Evolutionary conservation across 1,139 yeast species (phyloP).

Genomic region (Magnusiomyces suaveolens): DNA sequence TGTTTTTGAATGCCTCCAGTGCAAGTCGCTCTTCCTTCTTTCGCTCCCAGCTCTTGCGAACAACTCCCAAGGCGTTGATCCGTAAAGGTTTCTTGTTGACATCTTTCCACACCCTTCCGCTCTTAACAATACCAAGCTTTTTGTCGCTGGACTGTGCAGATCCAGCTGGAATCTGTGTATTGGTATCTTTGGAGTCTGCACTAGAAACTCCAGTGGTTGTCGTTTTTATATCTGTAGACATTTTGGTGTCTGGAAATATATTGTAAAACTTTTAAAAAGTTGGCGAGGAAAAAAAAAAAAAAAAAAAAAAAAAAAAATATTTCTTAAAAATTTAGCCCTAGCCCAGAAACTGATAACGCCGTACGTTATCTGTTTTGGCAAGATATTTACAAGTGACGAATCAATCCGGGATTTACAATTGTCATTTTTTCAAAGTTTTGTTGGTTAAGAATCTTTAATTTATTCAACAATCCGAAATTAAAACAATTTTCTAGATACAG

Average conservation of each 20-base stretch:
- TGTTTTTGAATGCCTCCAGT: constrained; percentile 27
- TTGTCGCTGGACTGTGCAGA: not conserved
- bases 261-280: too few relatives aligned
- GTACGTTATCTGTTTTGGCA: too few relatives aligned
- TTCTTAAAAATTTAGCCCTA: too few relatives aligned
- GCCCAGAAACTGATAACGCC: too few relatives aligned
- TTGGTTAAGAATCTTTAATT: not conserved
- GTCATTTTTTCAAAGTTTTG: not conserved
- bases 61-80: constrained; percentile 22
- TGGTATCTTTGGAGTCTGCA: not conserved
- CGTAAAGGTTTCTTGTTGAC: constrained; percentile 28
- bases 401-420: not conserved
- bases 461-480: not conserved
- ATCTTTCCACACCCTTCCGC: constrained; percentile 33
- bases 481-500: not conserved
- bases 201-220: not conserved
- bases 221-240: too few relatives aligned
- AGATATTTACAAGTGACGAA: too few relatives aligned
- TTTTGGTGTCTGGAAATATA: too few relatives aligned
- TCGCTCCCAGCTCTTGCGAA: constrained; percentile 30
- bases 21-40: constrained; percentile 27
- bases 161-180: not conserved
- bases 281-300: too few relatives aligned
- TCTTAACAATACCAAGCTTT: constrained; percentile 6
- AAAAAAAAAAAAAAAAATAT: too few relatives aligned